Base-by-base conservation (phyloP, 495 filamentous ascomycete species). In the Jackrogersella multiformis region DNA sequence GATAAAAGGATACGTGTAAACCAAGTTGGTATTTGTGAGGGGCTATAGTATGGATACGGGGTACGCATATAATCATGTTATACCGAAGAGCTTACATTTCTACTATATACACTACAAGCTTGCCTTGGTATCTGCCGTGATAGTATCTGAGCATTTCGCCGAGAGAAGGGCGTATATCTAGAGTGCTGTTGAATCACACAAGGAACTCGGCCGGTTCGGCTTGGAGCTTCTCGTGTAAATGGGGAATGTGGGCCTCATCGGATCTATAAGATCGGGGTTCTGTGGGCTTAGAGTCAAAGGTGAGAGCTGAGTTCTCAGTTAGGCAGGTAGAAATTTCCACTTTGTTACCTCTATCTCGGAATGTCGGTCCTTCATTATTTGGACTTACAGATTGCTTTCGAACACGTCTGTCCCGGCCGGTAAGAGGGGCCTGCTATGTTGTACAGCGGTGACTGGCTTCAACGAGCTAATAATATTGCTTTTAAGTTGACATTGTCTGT, bases 361-460 rank as follows among this genome's bases (percentile, higher is more conserved):
- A 26, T 20, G 56, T 18, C 35, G 32, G 21, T 52, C 55, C 42
- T 67, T 61, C 35, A 44, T 20, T 36, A 9, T 52, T 21, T 10
- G 56, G 23, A 26, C 30, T 45, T 23, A 56, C 44, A 46, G 20
- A 51, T 60, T 39, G 56, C 39, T 45, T 24, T 30, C 35, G 61
- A 49, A 62, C 57, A 70, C 53, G 67, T 48, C 55, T 30, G 52
- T 13, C 7, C 21, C 32, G 56, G 39, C 57, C 45, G 30, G 16
- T 30, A 15, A 41, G 44, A 53, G 61, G 34, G 45, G 20, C 66
- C 61, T 49, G 66, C 60, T 53, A 65, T 65, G 67, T 41, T 61
- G 61, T 59, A 65, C 56, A 46, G 23, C 26, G 46, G 55, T 66
- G 56, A 70, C 67, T 65, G 57, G 61, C 23, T n/a, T 54, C 41